These are phyloP conservation scores for Dittrichia graveolens DNA, from an alignment of 129 eudicot genomes.

Conservation along the genomic window DNA sequence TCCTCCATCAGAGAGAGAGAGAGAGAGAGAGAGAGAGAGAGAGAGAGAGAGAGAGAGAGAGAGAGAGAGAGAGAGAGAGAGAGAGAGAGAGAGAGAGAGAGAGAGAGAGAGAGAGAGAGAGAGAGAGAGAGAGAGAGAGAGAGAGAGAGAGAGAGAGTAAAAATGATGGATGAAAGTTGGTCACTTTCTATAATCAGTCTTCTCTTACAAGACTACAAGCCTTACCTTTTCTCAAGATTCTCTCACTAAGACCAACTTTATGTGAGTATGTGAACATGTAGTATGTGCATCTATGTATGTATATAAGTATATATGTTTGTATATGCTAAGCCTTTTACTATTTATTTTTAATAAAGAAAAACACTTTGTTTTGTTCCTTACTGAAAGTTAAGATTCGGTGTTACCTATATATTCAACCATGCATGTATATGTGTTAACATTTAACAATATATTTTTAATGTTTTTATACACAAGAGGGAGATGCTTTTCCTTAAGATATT, in stretches of 20 bases:
- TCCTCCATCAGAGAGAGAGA: constrained; percentile 32
- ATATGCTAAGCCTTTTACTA: too few relatives aligned
- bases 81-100: constrained; percentile 25
- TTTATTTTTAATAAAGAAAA: too few relatives aligned
- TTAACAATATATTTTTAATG: too few relatives aligned
- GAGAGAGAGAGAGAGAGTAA: constrained; percentile 28
- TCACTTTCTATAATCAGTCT: constrained; percentile 49
- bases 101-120: constrained; percentile 26
- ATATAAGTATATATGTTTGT: not conserved
- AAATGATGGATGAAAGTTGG: constrained; percentile 48
- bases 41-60: constrained; percentile 27
- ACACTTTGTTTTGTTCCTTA: too few relatives aligned
- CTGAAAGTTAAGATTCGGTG: too few relatives aligned
- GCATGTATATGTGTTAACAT: too few relatives aligned
- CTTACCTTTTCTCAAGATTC: constrained; percentile 44
- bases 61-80: constrained; percentile 23
- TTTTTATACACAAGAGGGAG: too few relatives aligned
- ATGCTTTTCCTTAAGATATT: too few relatives aligned
- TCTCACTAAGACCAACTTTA: constrained; percentile 19
- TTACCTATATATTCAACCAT: too few relatives aligned
- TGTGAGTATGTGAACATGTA: not conserved
- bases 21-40: constrained; percentile 26
- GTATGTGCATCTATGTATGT: not conserved
- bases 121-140: constrained; percentile 29
- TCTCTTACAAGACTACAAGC: constrained; percentile 51